phyloP scores from a whole-genome alignment of 257 asterid genomes.

The Solanum lycopersicoides region DNA sequence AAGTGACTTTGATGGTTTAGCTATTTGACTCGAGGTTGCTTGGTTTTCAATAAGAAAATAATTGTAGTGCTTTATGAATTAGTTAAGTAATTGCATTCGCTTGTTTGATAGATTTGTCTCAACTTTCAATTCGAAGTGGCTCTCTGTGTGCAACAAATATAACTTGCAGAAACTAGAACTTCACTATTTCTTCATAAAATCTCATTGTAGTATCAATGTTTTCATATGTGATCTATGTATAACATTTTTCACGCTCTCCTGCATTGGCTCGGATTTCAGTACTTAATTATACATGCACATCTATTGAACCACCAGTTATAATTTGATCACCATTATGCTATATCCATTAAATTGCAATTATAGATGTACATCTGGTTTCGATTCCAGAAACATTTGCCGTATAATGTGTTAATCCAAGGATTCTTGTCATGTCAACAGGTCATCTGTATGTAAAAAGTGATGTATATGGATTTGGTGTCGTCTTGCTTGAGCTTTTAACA shows the following conservation, averaged over 20 bases:
- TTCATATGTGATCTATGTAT: neutral
- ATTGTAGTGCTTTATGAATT: neutral
- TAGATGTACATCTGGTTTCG: neutral
- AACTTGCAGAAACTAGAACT: neutral
- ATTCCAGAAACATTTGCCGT: neutral
- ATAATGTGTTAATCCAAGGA: neutral
- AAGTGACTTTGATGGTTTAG: neutral
- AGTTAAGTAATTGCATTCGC: neutral
- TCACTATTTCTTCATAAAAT: neutral
- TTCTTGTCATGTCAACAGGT: slow-evolving; percentile 12
- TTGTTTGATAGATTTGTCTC: neutral
- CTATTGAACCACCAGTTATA: neutral
- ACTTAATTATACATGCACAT: neutral
- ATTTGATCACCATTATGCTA: neutral
- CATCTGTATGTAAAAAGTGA: slow-evolving; percentile 40
- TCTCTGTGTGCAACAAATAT: neutral
- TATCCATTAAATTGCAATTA: neutral
- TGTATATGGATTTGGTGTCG: slow-evolving; percentile 40
- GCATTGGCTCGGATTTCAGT: neutral
- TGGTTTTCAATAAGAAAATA: neutral
- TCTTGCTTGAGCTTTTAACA: slow-evolving; percentile 31
- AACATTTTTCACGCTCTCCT: neutral
- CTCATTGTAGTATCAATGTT: neutral
- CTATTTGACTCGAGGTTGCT: neutral
- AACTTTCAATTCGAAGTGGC: neutral